Percentiles rank a stretch among this genome's conserved stretches.
Evolutionary conservation across 2,329 filamentous ascomycete genomes (phyloP).

Genomic region (Paradendryphiella salina): DNA sequence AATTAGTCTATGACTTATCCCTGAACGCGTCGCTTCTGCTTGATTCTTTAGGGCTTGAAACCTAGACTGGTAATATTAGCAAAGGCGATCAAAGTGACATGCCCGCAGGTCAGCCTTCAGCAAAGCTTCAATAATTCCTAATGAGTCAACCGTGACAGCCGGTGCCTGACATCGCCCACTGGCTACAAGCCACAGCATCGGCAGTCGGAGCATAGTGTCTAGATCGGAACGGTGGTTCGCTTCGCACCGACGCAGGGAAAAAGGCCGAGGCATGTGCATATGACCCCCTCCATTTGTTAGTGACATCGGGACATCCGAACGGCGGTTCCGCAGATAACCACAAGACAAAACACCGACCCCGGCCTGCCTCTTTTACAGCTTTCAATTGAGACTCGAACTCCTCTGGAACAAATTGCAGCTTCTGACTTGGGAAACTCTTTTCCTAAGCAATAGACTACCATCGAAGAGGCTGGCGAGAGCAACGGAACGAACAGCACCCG

Average conservation of each 20-base stretch:
- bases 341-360: not conserved
- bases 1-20: not conserved
- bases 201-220: conserved; percentile 4
- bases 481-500: not conserved
- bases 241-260: conserved; percentile 14
- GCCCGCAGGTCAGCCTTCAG: not conserved
- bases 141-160: not conserved
- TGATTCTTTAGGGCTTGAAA: not conserved
- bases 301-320: conserved; percentile 8
- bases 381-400: not conserved
- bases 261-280: conserved; percentile 13
- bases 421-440: not conserved
- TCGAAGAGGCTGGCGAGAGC: conserved; percentile 1
- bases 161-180: not conserved
- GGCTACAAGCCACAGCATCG: conserved; percentile 7
- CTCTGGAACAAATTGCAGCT: too few relatives aligned
- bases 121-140: not conserved
- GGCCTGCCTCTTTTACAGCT: not conserved
- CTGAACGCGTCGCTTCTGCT: not conserved
- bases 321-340: conserved; percentile 11
- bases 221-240: conserved; percentile 4
- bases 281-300: conserved; percentile 10
- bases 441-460: conserved; percentile 7
- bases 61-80: too few relatives aligned
- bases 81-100: too few relatives aligned